phyloP scores from a whole-genome alignment of 139 green algal genomes.

The Medakamo hakoo region DNA sequence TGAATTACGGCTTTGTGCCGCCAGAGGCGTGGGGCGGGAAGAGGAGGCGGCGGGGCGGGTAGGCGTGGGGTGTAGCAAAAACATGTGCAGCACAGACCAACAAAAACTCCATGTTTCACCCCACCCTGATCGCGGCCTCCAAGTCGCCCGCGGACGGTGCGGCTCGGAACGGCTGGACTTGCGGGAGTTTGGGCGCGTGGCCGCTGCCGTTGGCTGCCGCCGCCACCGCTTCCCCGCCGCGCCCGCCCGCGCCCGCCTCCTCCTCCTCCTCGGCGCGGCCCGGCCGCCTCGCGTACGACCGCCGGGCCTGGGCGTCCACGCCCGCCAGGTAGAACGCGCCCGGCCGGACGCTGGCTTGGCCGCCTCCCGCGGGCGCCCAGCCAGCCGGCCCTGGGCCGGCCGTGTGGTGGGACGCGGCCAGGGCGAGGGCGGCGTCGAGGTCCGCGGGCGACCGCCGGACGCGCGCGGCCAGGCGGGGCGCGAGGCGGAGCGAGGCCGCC shows the following conservation, averaged over 20 bases:
- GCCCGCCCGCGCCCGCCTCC: neutral
- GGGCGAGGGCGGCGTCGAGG: constrained; percentile 24
- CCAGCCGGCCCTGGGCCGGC: too few relatives aligned
- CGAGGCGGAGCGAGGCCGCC: constrained; percentile 11
- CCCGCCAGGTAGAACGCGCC: constrained; percentile 40
- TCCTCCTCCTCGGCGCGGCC: neutral
- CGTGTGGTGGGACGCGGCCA: constrained; percentile 15
- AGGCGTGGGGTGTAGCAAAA: too few relatives aligned
- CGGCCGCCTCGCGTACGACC: constrained; percentile 31
- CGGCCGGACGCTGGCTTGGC: too few relatives aligned
- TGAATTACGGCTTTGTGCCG: too few relatives aligned
- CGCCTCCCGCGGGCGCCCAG: too few relatives aligned
- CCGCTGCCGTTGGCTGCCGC: neutral
- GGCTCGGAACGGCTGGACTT: too few relatives aligned
- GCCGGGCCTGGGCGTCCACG: constrained; percentile 38
- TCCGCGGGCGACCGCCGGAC: constrained; percentile 6
- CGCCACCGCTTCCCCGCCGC: neutral
- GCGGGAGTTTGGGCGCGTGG: too few relatives aligned
- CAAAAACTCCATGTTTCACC: too few relatives aligned
- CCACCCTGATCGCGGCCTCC: neutral
- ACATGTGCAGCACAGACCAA: too few relatives aligned
- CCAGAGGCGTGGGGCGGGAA: too few relatives aligned
- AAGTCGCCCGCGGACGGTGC: too few relatives aligned
- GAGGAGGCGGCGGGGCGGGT: too few relatives aligned
- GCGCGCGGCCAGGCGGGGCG: neutral